phyloP scores from a whole-genome alignment of 176 grass and related monocot species.

The Oryza brachyantha region DNA sequence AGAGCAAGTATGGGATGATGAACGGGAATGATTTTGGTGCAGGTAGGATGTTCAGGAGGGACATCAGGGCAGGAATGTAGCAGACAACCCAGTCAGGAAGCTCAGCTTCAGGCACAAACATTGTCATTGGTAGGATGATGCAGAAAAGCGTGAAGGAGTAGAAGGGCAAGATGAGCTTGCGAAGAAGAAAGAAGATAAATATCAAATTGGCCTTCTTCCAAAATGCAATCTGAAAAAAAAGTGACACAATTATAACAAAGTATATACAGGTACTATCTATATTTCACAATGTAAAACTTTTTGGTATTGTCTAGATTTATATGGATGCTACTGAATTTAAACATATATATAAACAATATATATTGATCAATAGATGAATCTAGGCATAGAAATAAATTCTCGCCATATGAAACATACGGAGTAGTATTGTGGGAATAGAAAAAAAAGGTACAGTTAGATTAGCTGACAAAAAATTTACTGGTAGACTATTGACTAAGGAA shows the following conservation, averaged over 20 bases:
- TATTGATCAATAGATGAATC: too few relatives aligned
- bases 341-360: too few relatives aligned
- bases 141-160: constrained; percentile 98
- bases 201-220: constrained; percentile 92
- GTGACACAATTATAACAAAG: background rate
- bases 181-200: constrained; percentile 87
- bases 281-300: too few relatives aligned
- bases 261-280: too few relatives aligned
- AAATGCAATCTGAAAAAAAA: constrained; percentile 57
- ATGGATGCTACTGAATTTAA: too few relatives aligned
- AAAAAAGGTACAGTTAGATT: background rate
- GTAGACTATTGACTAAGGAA: background rate
- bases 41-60: constrained; percentile 69
- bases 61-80: constrained; percentile 74
- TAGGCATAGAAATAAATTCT: too few relatives aligned
- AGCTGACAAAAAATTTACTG: background rate
- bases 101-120: constrained; percentile 92
- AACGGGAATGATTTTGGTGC: constrained; percentile 71
- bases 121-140: constrained; percentile 90
- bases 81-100: constrained; percentile 88
- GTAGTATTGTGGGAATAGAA: too few relatives aligned
- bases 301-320: too few relatives aligned
- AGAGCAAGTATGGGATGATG: constrained; percentile 83
- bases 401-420: too few relatives aligned
- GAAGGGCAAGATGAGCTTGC: constrained; percentile 86